Base-by-base conservation (phyloP, 1,284 basidiomycete species). In the Xanthoconium separans region DNA sequence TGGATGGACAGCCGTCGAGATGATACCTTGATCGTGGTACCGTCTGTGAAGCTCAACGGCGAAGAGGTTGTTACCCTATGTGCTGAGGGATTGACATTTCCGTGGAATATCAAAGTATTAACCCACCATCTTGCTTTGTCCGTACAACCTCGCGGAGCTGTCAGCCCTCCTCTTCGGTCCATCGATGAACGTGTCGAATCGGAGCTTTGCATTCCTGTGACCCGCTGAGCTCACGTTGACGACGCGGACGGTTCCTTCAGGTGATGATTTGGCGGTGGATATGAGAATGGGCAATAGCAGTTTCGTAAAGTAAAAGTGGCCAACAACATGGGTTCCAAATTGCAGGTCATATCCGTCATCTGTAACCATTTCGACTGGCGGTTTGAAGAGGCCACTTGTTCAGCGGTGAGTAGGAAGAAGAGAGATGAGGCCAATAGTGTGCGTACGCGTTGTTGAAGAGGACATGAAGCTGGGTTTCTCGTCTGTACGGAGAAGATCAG, bases 331-430 rank as follows among this genome's bases (percentile, higher is more conserved):
- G 2, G 81, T 83, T 6, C 83, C 85, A 52, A 82, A 85, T 60
- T 85, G 83, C 9, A 84, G 64, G 53, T 87, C 83, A 62, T 82
- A 84, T 6, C 81, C 81, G 47, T 87, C 78, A 12, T 68, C 70
- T 0, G 85, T 86, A 30, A 77, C 55, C 56, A 70, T 59, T 3
- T 77, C 73, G 1, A 71, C 44, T 1, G 81, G 78, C n/a, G 74
- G 68, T 6, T 68, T 61, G 81, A 87, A 83, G 9, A 88, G 76
- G 5, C 84, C 85, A 1, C 83, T 85, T 16, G 49, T 7, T 27
- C 13, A 22, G 22, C 11, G n/a, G 29, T 54, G 15, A 44, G 42
- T 15, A 13, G 6, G 12, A 29, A 6, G 10, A n/a, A 16, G 13
- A 52, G 15, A 24, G 10, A 4, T 4, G 12, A 3, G 13, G 4